Evolutionary conservation across 441 rosid species (phyloP).

Genomic region (Francoa sonchifolia): DNA sequence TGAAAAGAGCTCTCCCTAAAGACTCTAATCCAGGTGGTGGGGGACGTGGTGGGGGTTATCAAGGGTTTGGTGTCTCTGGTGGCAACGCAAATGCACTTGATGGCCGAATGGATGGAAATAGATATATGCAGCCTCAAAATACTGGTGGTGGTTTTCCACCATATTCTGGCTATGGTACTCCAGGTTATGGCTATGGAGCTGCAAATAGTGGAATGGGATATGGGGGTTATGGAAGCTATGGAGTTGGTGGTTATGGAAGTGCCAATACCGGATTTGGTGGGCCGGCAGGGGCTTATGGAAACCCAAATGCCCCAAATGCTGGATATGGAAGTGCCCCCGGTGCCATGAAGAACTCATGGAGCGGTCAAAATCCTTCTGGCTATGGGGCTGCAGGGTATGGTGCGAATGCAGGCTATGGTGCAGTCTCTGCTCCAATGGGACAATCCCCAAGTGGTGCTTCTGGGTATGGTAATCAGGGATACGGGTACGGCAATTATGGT

Average conservation of each 20-base stretch:
- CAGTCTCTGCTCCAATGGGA: slow-evolving; percentile 24
- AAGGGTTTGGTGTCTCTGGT: slow-evolving; percentile 20
- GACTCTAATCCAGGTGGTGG: slow-evolving; percentile 23
- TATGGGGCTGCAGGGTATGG: slow-evolving; percentile 25
- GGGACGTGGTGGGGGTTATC: slow-evolving; percentile 23
- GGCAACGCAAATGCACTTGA: slow-evolving; percentile 19
- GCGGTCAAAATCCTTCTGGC: slow-evolving; percentile 21
- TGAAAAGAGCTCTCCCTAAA: slow-evolving; percentile 28
- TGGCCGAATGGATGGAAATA: slow-evolving; percentile 24
- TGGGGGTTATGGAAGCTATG: slow-evolving; percentile 22
- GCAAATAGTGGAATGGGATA: slow-evolving; percentile 19
- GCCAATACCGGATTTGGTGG: slow-evolving; percentile 21
- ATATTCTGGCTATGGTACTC: slow-evolving; percentile 19
- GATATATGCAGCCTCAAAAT: slow-evolving; percentile 24
- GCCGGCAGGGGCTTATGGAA: slow-evolving; percentile 25
- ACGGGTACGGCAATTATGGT: slow-evolving; percentile 21
- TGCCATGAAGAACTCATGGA: slow-evolving; percentile 20
- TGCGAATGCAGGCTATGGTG: slow-evolving; percentile 21
- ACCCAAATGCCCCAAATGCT: slow-evolving; percentile 16
- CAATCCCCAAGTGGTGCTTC: slow-evolving; percentile 24
- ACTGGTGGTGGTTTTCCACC: slow-evolving; percentile 22
- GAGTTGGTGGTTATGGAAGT: slow-evolving; percentile 10
- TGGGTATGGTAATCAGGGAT: slow-evolving; percentile 26
- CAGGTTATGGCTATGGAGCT: slow-evolving; percentile 25
- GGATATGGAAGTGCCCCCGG: slow-evolving; percentile 18